A percentile compares a stretch with the other conserved stretches of the same genome.
Evolutionary conservation across 148 eudicot genomes (phyloP).

Genomic region (Vaccinium darrowii): DNA sequence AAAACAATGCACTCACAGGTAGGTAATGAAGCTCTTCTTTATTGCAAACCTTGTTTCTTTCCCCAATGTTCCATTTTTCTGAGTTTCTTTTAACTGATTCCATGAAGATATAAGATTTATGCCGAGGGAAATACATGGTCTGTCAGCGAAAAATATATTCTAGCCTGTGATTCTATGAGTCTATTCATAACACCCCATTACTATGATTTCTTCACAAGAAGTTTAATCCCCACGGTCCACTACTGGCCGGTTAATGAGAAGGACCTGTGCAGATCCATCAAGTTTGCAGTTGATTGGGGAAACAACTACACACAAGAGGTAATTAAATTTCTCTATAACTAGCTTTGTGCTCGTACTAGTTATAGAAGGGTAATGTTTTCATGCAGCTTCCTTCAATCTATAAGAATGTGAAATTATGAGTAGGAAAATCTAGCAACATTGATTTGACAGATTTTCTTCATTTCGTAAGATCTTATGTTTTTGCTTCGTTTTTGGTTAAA

Average conservation of each 20-base stretch:
- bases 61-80: not conserved
- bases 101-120: conserved; percentile 51
- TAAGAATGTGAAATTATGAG: not conserved
- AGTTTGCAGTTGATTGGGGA: conserved; percentile 54
- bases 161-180: conserved; percentile 63
- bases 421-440: not conserved
- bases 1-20: conserved; percentile 55
- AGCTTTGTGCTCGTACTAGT: not conserved
- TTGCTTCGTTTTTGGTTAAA: not conserved
- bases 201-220: conserved; percentile 52
- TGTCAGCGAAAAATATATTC: conserved; percentile 52
- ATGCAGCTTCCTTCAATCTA: not conserved
- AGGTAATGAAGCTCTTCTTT: not conserved
- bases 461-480: not conserved
- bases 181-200: conserved; percentile 36
- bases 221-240: conserved; percentile 47
- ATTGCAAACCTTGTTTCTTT: not conserved
- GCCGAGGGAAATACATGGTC: conserved; percentile 58
- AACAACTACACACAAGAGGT: conserved; percentile 40
- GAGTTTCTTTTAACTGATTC: not conserved
- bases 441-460: not conserved
- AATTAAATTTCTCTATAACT: not conserved
- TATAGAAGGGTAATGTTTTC: not conserved
- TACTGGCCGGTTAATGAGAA: conserved; percentile 49
- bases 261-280: conserved; percentile 39